Base-by-base conservation (phyloP, 164 flowering plant species). In the Aristolochia contorta region DNA sequence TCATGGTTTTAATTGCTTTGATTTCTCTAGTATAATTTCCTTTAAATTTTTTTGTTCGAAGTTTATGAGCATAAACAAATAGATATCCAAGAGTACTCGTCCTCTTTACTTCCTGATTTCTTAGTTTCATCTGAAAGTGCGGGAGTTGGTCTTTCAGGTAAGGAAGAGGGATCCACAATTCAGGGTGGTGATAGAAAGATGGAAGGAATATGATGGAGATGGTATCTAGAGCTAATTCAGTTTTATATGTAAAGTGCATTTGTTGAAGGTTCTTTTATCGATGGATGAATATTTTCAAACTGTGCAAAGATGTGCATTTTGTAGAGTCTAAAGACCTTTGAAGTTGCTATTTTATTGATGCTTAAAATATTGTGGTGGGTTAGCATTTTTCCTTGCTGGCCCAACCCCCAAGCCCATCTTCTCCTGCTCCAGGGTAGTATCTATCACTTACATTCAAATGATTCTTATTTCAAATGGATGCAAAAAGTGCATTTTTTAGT, bases 171-270 rank as follows among this genome's bases (percentile, higher is more conserved):
- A 80, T 71, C 69, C 75, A 12, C 71, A 75, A 45, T 83, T 77
- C 67, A 75, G 74, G 60, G 81, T 86, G 62, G 78, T 79, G 33
- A 79, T 79, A n/a, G 88, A 86, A 56, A 77, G 85, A 75, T 79
- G 84, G 81, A 79, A 70, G 62, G 64, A 82, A 59, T 79, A 82
- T 48, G 80, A 78, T 54, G 75, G 65, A 43, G 72, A 70, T 49
- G 77, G 72, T 12, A 69, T 76, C 59, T 79, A 49, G 65, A n/a
- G 20, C 37, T n/a, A 23, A 23, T 47, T 12, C n/a, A 22, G 8
- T 56, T 27, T 56, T 19, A 47, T 12, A 18, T 21, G 30, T 16
- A 16, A 55, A 55, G 1, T 4, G 32, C 58, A 21, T 16, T 9
- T 49, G 9, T 49, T 49, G 6, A 49, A 2, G 9, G 22, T 10